Conservation (phyloP, 441 rosid genomes). For the Arabidopsis lyrata region DNA sequence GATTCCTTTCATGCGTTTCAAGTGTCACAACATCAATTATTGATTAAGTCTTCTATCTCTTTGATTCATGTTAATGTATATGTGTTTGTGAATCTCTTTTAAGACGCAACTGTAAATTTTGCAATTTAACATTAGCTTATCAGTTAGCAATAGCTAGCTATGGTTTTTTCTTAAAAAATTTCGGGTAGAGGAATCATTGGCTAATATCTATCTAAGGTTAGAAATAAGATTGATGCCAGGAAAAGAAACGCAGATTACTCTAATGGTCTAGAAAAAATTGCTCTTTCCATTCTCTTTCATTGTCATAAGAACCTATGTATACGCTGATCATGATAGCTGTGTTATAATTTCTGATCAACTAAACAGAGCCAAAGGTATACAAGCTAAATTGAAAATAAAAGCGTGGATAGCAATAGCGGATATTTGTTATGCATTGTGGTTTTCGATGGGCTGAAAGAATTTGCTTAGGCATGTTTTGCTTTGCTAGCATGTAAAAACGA, state of each 20-base stretch:
- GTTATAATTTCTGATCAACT: not conserved
- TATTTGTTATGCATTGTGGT: not conserved
- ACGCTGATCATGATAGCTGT: not conserved
- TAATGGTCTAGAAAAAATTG: not conserved
- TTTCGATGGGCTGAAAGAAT: not conserved
- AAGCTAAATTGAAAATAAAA: not conserved
- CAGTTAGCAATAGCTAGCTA: not conserved
- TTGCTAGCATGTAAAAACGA: not conserved
- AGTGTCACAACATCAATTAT: too few species aligned
- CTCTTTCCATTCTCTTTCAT: slow-evolving; percentile 2
- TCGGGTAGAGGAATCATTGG: slow-evolving; percentile 16
- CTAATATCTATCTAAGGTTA: slow-evolving; percentile 20
- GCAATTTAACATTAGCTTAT: slow-evolving; percentile 16
- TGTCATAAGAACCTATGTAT: slow-evolving; percentile 5
- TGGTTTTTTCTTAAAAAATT: slow-evolving; percentile 2
- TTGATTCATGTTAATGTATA: too few species aligned
- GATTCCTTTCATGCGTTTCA: too few species aligned
- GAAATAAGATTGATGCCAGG: slow-evolving; percentile 3
- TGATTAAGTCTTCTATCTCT: too few species aligned
- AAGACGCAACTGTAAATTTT: not conserved
- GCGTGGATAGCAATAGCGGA: slow-evolving; percentile 7
- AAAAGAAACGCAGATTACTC: slow-evolving; percentile 1
- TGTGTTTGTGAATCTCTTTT: slow-evolving; percentile 10
- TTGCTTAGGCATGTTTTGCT: not conserved
- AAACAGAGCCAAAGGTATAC: slow-evolving; percentile 1